Conservation (phyloP, 306 rosid genomes). For the Lathyrus oleraceus region DNA sequence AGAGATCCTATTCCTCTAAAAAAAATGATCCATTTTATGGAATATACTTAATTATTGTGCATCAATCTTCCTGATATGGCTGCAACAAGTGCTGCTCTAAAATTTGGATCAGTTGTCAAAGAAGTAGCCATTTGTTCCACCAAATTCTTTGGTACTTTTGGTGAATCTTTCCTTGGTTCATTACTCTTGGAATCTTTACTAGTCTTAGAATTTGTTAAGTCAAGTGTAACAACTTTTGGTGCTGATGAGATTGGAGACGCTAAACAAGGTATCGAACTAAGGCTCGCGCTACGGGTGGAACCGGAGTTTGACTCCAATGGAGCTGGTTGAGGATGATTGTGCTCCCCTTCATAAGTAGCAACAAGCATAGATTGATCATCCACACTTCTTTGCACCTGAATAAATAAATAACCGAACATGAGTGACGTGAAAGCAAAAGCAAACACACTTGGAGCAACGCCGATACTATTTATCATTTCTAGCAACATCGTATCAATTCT, state of each 20-base stretch:
- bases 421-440: background rate
- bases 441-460: no score
- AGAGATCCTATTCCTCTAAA: constrained; percentile 39
- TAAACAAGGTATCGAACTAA: constrained; percentile 50
- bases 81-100: constrained; percentile 89
- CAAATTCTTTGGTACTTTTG: constrained; percentile 60
- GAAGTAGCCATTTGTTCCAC: constrained; percentile 97
- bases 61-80: constrained; percentile 83
- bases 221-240: constrained; percentile 57
- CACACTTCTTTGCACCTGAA: constrained; percentile 92
- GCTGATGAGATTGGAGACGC: constrained; percentile 49
- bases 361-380: constrained; percentile 88
- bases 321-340: constrained; percentile 72
- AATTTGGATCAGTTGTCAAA: constrained; percentile 86
- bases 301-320: constrained; percentile 62
- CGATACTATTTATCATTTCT: no score
- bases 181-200: constrained; percentile 40
- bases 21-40: constrained; percentile 33
- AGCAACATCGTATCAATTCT: background rate
- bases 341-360: constrained; percentile 98
- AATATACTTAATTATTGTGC: constrained; percentile 42
- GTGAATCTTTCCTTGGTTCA: constrained; percentile 50
- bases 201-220: constrained; percentile 58
- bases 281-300: constrained; percentile 43
- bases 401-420: constrained; percentile 28